Evolutionary conservation across 805 yeast genomes (phyloP), one percentile per base, ranked within the genome.

Genomic region (Metschnikowia picachoensis): DNA sequence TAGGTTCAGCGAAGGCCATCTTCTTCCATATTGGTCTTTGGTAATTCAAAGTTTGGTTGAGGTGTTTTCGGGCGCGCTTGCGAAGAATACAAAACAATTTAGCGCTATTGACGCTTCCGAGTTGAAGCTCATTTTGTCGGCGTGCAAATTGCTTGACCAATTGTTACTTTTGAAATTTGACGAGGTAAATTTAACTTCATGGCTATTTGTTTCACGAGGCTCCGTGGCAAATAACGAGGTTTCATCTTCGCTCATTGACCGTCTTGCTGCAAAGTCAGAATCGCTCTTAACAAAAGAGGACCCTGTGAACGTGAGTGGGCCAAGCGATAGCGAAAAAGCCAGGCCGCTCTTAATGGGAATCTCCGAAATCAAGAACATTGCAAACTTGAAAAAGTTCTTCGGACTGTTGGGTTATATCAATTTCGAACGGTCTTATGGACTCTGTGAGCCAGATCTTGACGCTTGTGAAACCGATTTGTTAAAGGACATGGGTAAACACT

Each of bases 121-220:
- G 28, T 57, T 74, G 30, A 60, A 58, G 20, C 59, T 78, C 12
- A 54, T 80, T 2, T 66, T 84, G 30, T 77, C 78, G 46, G 86
- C 85, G 0, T 83, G 89, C 57, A 92, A 91, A 62, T 67, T 94
- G 13, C 68, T 94, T 39, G 99, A 92, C 60, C 74, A 86, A 29
- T 62, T 90, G 17, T 61, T 92, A 16, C 71, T 85, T 2, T 55
- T 90, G 46, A 79, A 82, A 32, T 74, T 76, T 35, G 97, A 91
- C 60, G 96, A 89, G 47, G 75, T 92, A 71, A 83, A 82, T 64
- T 59, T 79, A 63, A 60, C 79, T 50, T 94, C 89, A 57, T 92
- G 98, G 98, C 68, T 94, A 2, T 94, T 89, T 59, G 78, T 92
- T 10, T 74, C 82, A 27, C 88, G 85, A 55, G 81, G 79, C 14